Evolutionary conservation across 2,329 filamentous ascomycete species (phyloP).

Genomic region (Claviceps monticola): DNA sequence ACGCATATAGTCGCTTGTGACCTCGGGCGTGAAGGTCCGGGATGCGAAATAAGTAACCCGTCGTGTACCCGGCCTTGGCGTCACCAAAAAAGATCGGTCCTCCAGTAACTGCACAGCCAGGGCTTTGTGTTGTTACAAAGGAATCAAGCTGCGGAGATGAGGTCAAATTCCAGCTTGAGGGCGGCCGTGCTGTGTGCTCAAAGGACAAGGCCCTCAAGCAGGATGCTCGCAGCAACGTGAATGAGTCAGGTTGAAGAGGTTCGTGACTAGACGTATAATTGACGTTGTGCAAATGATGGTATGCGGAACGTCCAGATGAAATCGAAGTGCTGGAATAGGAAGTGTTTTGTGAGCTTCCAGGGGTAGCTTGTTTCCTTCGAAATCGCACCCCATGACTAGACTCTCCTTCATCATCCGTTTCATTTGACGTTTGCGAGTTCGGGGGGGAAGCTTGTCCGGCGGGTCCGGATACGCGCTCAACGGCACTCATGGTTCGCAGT

Average conservation of each 20-base stretch:
- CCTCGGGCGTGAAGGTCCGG: constrained; percentile 54
- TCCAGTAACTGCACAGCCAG: constrained; percentile 42
- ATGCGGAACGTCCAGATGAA: constrained; percentile 27
- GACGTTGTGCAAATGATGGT: constrained; percentile 52
- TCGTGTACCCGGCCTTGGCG: constrained; percentile 50
- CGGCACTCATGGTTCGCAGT: constrained; percentile 45
- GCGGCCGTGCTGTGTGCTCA: constrained; percentile 47
- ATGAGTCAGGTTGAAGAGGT: constrained; percentile 45
- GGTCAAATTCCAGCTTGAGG: constrained; percentile 26
- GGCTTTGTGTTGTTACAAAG: constrained; percentile 40
- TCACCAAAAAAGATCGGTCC: constrained; percentile 59
- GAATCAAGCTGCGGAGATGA: constrained; percentile 22
- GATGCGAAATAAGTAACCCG: constrained; percentile 57
- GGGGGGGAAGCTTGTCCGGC: constrained; percentile 35
- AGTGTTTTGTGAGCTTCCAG: constrained; percentile 27
- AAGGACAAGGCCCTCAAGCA: constrained; percentile 53
- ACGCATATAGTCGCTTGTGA: constrained; percentile 55
- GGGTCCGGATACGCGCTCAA: constrained; percentile 41
- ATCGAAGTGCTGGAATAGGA: constrained; percentile 42
- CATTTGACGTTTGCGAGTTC: constrained; percentile 36
- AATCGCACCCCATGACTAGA: constrained; percentile 20
- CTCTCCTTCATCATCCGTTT: constrained; percentile 39
- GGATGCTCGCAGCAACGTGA: constrained; percentile 52
- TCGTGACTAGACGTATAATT: constrained; percentile 58
- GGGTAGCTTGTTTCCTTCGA: constrained; percentile 30